These are phyloP conservation scores for Talaromyces verruculosus DNA, from an alignment of 2,329 filamentous ascomycete species.

Conservation along the genomic window DNA sequence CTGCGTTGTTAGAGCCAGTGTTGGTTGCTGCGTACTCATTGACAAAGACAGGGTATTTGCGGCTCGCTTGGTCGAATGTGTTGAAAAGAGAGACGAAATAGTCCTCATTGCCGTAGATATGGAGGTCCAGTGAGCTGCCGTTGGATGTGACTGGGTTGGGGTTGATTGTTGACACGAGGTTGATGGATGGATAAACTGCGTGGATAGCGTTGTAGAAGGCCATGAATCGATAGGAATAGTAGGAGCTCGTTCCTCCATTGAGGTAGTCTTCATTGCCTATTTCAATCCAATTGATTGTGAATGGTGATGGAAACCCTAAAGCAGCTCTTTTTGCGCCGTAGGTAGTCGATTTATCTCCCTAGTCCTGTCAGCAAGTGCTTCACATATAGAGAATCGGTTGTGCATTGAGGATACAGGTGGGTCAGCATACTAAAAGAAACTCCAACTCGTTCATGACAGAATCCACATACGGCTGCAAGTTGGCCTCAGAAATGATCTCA, in stretches of 20 bases:
- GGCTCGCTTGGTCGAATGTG: slow-evolving; percentile 52
- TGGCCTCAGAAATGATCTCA: slow-evolving; percentile 38
- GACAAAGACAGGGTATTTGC: slow-evolving; percentile 14
- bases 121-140: background rate
- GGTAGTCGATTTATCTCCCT: slow-evolving; percentile 28
- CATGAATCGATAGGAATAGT: slow-evolving; percentile 56
- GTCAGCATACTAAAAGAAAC: background rate
- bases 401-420: background rate
- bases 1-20: slow-evolving; percentile 7
- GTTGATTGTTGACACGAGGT: background rate
- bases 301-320: slow-evolving; percentile 63
- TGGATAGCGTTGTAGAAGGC: slow-evolving; percentile 61
- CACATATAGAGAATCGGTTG: background rate
- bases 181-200: slow-evolving; percentile 24
- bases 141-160: background rate
- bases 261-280: slow-evolving; percentile 69
- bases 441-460: slow-evolving; percentile 40
- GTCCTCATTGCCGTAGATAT: background rate
- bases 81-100: slow-evolving; percentile 51
- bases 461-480: slow-evolving; percentile 34
- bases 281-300: slow-evolving; percentile 62
- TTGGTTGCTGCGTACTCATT: slow-evolving; percentile 13
- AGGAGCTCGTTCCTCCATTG: slow-evolving; percentile 51
- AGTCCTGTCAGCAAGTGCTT: background rate
- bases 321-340: slow-evolving; percentile 54